phyloP scores from a whole-genome alignment of 305 asterid species.

The Fraxinus velutina region DNA sequence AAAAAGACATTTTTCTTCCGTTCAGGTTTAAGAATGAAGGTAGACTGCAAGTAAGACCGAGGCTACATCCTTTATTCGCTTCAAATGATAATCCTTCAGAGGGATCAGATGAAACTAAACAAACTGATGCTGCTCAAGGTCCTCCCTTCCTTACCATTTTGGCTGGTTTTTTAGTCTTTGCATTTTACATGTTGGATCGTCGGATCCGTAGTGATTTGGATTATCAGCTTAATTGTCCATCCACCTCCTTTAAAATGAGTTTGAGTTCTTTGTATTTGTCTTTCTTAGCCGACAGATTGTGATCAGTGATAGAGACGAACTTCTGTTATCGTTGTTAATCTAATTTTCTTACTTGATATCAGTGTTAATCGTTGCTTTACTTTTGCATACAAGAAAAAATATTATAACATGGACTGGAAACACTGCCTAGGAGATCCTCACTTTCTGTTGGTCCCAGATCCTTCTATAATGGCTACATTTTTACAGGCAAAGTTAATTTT shows the following conservation, averaged over 20 bases:
- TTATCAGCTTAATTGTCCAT: conserved; percentile 37
- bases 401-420: too few species aligned
- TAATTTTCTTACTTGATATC: background rate
- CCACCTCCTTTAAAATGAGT: conserved; percentile 39
- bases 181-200: conserved; percentile 33
- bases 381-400: background rate
- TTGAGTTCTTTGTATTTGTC: background rate
- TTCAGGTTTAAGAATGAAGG: conserved; percentile 36
- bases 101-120: conserved; percentile 25
- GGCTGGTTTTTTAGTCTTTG: conserved; percentile 51
- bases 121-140: conserved; percentile 26
- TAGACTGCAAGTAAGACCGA: conserved; percentile 26
- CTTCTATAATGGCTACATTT: too few species aligned
- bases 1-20: background rate
- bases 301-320: background rate
- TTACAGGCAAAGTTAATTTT: background rate
- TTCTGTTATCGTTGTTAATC: background rate
- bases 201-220: conserved; percentile 44
- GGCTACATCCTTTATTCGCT: conserved; percentile 32
- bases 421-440: too few species aligned
- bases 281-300: background rate
- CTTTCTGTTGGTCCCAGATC: background rate
- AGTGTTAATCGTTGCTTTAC: background rate
- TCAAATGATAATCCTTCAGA: conserved; percentile 36
- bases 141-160: conserved; percentile 61